Base-by-base conservation (phyloP, 768 basidiomycete species). In the Macrolepiota dolichaula region DNA sequence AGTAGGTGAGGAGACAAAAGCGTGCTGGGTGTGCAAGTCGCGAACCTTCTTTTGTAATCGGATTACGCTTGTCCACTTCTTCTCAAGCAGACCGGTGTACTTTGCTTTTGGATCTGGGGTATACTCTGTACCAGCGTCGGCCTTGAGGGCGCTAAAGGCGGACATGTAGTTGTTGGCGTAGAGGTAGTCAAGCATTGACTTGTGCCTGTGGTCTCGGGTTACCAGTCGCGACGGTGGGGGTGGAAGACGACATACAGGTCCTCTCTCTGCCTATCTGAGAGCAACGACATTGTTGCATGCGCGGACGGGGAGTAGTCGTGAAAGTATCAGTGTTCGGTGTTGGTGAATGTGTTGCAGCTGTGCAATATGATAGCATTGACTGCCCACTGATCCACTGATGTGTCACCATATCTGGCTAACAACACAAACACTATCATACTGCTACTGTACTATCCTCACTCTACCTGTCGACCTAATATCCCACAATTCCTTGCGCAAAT, bases 61-160 rank as follows among this genome's bases (percentile, higher is more conserved):
- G 61, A 98, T 96, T 36, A 97, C 94, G 69, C 90, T 92, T 52
- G 93, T 96, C 96, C 96, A 98, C 74, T 98, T 98, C 87, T 96
- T 96, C 79, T 94, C 96, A 62, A 98, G 76, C 59, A 98, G 76
- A 1, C 94, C 95, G 1, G 87, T 86, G 68, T 87, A 89, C 72
- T 92, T 90, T 54, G 92, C 86, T 71, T 91, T 94, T 24, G 92
- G 86, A 78, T 96, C 94, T 15, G 91, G 91, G 3, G 81, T 79
- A 71, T 89, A 91, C 62, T 87, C 85, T 27, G 81, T 70, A 59
- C 81, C 79, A 35, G 80, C 73, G 62, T 86, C 83, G 44, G 76
- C 70, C 69, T 82, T 85, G 63, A 85, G 73, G 24, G 85, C 83
- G 64, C 85, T 81, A 68, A 81, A 89, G 24, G 88, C 85, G 63